Evolutionary conservation across 1,139 yeast genomes (phyloP).

Genomic region (Suhomyces guaymorum): DNA sequence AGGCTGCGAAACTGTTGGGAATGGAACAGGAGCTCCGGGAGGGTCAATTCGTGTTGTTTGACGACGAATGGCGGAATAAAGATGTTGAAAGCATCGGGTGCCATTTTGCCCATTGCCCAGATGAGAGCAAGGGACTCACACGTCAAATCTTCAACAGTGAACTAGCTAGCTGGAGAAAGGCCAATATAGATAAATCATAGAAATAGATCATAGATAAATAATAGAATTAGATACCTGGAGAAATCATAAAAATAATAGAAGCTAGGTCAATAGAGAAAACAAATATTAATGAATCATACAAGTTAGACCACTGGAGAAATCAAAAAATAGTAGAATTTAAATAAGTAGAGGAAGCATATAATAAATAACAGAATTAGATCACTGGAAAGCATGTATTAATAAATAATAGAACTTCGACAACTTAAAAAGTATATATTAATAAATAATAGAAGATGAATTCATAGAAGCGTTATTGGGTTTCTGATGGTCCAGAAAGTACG

Average conservation of each 20-base stretch:
- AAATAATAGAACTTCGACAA: too few relatives aligned
- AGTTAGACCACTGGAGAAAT: too few relatives aligned
- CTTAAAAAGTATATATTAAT: too few relatives aligned
- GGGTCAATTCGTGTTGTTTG: conserved; percentile 61
- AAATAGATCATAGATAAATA: not conserved
- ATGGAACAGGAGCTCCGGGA: conserved; percentile 41
- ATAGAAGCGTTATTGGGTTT: too few relatives aligned
- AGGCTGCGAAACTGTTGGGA: conserved; percentile 44
- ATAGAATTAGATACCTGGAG: not conserved
- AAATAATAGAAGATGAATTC: too few relatives aligned
- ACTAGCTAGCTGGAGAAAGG: conserved; percentile 36
- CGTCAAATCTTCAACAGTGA: conserved; percentile 48
- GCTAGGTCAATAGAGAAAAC: not conserved
- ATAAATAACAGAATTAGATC: too few relatives aligned
- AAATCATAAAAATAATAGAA: not conserved
- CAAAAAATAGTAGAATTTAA: too few relatives aligned
- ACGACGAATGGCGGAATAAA: conserved; percentile 65
- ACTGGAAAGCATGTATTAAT: too few relatives aligned
- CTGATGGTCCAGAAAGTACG: too few relatives aligned
- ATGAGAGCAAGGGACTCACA: conserved; percentile 51
- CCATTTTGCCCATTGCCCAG: conserved; percentile 53
- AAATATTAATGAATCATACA: too few relatives aligned
- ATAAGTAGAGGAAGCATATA: too few relatives aligned
- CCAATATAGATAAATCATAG: not conserved
- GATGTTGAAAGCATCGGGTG: conserved; percentile 68